Base-by-base conservation (phyloP, 331 rosid species). In the Pyracantha coccinea region DNA sequence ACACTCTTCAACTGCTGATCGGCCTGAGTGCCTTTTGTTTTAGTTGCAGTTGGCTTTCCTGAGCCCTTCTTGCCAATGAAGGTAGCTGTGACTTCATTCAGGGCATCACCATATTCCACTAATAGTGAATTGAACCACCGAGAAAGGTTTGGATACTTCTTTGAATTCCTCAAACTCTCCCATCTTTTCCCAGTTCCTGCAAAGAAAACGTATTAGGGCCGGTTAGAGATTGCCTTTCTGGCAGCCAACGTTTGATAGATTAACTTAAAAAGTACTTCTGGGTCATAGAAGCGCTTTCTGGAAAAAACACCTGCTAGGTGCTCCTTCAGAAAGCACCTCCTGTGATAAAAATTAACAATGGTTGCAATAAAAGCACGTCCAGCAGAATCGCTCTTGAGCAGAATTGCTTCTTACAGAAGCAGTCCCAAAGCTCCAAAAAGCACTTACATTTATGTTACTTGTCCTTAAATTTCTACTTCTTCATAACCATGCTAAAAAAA, bases 161-260 rank as follows among this genome's bases (percentile, higher is more conserved):
- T 92, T 52, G 97, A 89, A 82, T 90, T 90, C 86, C 96, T 95
- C 80, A 95, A 82, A 83, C 97, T 89, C 82, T 92, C 97, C 97
- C 99, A 95, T 79, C 99, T 89, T 82, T 83, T 86, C 64, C 96
- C 97, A 80, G 90, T 71, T 77, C 91, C 97, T 95, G 86, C 65
- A 72, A 72, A 79, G 55, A 25, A 75, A 6, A 17, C 10, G 0
- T 17, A 17, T 50, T 50, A 50, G 21, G 57, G 21, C 21, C 4
- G 2, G 21, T 50, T 50, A 2, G 2, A 7, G 57, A 50, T 50
- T 50, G 10, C 21, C 57, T 50, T 50, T 50, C 7, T 17, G 57
- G 7, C 57, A 47, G 20, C n/a, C 4, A 12, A 71, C n/a, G n/a
- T 15, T 6, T 17, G 57, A 7, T 50, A 50, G 8, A 47, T 47